These are phyloP conservation scores for Corymbia maculata DNA, from an alignment of 345 rosid genomes.

Conservation along the genomic window DNA sequence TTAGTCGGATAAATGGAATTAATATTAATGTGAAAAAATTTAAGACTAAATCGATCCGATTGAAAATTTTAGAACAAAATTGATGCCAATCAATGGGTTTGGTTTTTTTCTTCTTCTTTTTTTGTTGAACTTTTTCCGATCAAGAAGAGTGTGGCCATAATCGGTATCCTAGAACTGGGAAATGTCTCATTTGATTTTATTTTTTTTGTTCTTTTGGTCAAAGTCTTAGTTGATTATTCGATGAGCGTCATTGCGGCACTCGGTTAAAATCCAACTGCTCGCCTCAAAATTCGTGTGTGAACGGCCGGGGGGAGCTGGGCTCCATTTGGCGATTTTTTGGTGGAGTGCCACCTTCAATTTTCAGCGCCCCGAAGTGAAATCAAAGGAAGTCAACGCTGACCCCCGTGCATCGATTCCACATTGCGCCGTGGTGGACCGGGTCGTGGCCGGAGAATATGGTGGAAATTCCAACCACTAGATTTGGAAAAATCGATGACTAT, in stretches of 20 bases:
- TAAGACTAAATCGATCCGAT: too few species aligned
- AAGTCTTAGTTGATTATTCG: background rate
- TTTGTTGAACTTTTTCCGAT: background rate
- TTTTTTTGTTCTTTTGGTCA: too few species aligned
- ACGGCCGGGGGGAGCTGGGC: background rate
- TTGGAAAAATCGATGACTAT: background rate
- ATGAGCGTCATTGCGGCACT: background rate
- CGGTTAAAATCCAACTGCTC: background rate
- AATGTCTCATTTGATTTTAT: background rate
- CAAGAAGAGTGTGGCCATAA: background rate
- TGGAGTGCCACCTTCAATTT: background rate
- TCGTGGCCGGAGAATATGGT: background rate
- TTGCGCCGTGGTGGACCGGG: background rate
- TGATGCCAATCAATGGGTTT: too few species aligned
- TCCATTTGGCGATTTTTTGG: background rate
- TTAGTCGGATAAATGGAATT: fast-evolving
- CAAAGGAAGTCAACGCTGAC: background rate
- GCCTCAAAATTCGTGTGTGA: background rate
- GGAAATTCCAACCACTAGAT: background rate
- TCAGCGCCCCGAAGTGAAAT: background rate
- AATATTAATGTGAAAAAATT: fast-evolving
- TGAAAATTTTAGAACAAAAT: too few species aligned
- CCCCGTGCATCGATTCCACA: background rate
- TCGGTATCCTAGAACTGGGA: background rate
- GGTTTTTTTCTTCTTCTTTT: too few species aligned